Percentiles rank a stretch among this genome's conserved stretches.
Evolutionary conservation across 352 stramenopile genomes (phyloP).

Genomic region (Phytopythium chamaehyphon): DNA sequence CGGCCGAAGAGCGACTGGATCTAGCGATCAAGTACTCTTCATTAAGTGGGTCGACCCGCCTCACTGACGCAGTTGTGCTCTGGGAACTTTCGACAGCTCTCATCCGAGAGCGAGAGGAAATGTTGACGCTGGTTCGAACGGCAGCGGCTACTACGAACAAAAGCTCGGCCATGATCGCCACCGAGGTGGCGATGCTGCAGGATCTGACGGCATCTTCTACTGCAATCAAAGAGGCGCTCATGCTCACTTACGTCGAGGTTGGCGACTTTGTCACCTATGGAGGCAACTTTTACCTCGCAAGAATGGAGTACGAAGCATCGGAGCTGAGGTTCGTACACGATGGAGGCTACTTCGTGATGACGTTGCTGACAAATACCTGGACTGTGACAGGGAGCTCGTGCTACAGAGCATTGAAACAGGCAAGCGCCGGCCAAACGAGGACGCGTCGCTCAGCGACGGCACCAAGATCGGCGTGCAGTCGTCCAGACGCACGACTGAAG

Average conservation of each 20-base stretch:
- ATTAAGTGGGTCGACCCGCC: slow-evolving; percentile 39
- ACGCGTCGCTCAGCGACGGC: slow-evolving; percentile 8
- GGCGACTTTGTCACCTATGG: slow-evolving; percentile 65
- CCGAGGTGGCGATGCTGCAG: slow-evolving; percentile 44
- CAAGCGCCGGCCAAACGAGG: slow-evolving; percentile 10
- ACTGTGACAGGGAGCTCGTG: slow-evolving; percentile 1
- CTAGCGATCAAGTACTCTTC: slow-evolving; percentile 76
- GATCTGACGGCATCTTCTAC: slow-evolving; percentile 31
- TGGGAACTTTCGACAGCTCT: slow-evolving; percentile 52
- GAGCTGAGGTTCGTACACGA: slow-evolving; percentile 25
- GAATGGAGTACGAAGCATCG: slow-evolving; percentile 56
- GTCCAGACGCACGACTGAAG: not conserved
- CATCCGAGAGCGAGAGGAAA: slow-evolving; percentile 57
- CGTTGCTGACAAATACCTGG: not conserved
- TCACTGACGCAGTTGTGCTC: slow-evolving; percentile 55
- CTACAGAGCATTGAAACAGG: slow-evolving; percentile 24
- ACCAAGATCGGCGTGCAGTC: slow-evolving; percentile 3
- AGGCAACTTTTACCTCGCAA: slow-evolving; percentile 65
- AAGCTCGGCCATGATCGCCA: slow-evolving; percentile 24
- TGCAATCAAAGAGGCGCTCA: slow-evolving; percentile 45
- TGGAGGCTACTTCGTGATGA: not conserved
- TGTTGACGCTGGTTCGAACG: slow-evolving; percentile 30
- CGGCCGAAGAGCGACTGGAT: slow-evolving; percentile 57
- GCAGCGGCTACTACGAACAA: slow-evolving; percentile 13
- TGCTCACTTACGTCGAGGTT: slow-evolving; percentile 65